phyloP scores from a whole-genome alignment of 805 yeast species.

The Wickerhamomyces sydowiorum region DNA sequence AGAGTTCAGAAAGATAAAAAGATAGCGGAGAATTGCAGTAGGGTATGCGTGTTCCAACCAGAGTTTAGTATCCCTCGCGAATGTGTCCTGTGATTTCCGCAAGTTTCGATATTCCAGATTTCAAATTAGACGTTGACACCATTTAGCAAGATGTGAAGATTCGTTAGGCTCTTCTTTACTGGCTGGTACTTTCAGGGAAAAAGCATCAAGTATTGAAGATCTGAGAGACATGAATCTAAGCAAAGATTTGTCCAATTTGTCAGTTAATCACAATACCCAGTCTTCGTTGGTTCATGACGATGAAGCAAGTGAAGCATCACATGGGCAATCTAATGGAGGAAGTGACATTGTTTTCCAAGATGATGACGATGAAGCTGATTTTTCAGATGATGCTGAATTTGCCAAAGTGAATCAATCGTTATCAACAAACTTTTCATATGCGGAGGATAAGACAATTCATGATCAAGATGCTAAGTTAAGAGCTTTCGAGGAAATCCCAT shows the following conservation, averaged over 20 bases:
- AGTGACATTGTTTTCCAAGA: not conserved
- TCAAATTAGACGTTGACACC: too few species aligned
- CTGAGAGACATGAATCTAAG: not conserved
- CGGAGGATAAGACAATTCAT: conserved; percentile 57
- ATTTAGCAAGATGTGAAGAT: too few species aligned
- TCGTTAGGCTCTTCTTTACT: too few species aligned
- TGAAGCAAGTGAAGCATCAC: not conserved
- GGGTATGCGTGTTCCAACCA: too few species aligned
- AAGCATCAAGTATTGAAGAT: too few species aligned
- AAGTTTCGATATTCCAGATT: too few species aligned
- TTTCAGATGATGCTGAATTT: conserved; percentile 15
- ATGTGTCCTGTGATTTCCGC: too few species aligned
- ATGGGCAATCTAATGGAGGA: not conserved
- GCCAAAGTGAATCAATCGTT: conserved; percentile 15
- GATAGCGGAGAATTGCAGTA: too few species aligned
- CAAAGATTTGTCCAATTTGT: conserved; percentile 3
- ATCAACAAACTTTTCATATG: conserved; percentile 56
- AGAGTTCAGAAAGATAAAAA: too few species aligned
- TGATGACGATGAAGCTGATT: conserved; percentile 4
- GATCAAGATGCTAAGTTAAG: conserved; percentile 64
- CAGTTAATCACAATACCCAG: not conserved
- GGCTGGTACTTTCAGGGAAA: too few species aligned
- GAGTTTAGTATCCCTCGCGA: too few species aligned
- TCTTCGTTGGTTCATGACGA: not conserved
- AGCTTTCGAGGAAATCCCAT: conserved; percentile 43